Base-by-base conservation (phyloP, 805 yeast species). In the Cyberlindnera meyerae region DNA sequence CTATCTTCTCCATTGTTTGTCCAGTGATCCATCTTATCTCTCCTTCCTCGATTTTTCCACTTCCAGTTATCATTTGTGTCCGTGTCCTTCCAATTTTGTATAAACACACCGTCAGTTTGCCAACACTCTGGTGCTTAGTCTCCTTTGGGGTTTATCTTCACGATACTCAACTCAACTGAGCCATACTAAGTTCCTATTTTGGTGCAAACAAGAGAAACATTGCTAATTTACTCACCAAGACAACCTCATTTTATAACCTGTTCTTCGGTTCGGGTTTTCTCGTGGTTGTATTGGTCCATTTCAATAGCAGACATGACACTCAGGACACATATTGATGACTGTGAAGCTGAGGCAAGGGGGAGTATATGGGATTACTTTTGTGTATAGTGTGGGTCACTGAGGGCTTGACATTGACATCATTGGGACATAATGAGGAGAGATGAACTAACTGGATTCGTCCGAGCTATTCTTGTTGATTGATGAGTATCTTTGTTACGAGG, bases 91-190 rank as follows among this genome's bases (percentile, higher is more conserved):
- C 4, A 20, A 11, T 8, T 20, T 11, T 15, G 12, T 9, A 27
- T 34, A 31, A 36, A 34, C 31, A 12, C 29, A 62, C 84, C n/a
- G 27, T 13, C 46, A 64, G 86, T 79, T 84, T 83, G 89, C 86
- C 81, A 77, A 83, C 94, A 84, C 90, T 82, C 93, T 82, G 93
- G 88, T 77, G 81, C 80, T 75, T 69, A 68, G 73, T 77, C 57
- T 45, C 36, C 2, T 21, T 29, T 38, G 39, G 14, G 24, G 28
- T 24, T n/a, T n/a, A n/a, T n/a, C n/a, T n/a, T n/a, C n/a, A n/a
- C n/a, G n/a, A 30, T 13, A 26, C 14, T 20, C 29, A 45, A 20
- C 22, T 20, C 22, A 20, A n/a, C 22, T 32, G 47, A 48, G 46
- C 79, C 60, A 65, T 81, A 77, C 72, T 72, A 72, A 75, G 79